Evolutionary conservation across 2,329 filamentous ascomycete genomes (phyloP).

Genomic region (Purpureocillium lavendulum): DNA sequence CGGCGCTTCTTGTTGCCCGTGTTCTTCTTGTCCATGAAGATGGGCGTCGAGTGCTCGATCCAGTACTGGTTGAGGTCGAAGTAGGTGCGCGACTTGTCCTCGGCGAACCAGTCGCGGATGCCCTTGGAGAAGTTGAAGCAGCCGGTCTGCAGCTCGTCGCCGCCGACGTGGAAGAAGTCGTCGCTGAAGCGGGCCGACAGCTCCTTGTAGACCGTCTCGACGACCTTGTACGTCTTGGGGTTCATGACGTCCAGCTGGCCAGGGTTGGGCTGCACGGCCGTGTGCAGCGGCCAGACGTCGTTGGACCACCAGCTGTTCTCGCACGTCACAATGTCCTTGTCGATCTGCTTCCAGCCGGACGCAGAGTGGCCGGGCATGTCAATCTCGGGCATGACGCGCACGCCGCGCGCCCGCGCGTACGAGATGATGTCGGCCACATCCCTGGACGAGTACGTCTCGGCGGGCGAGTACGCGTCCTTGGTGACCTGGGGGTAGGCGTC

Average conservation of each 20-base stretch:
- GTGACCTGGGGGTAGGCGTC: constrained; percentile 41
- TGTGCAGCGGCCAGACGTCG: constrained; percentile 43
- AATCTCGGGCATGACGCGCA: constrained; percentile 48
- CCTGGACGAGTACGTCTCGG: constrained; percentile 34
- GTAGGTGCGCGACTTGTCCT: constrained; percentile 32
- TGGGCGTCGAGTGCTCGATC: constrained; percentile 41
- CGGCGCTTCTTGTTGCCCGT: constrained; percentile 31
- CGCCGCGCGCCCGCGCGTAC: constrained; percentile 41
- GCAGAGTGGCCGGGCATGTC: constrained; percentile 50
- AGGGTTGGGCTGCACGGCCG: constrained; percentile 44
- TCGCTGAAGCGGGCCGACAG: constrained; percentile 41
- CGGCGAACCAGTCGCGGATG: constrained; percentile 39
- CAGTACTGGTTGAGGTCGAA: constrained; percentile 45
- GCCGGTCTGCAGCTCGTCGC: constrained; percentile 40
- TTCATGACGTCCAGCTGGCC: constrained; percentile 48
- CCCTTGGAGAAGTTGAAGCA: constrained; percentile 50
- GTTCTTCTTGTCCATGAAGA: constrained; percentile 27
- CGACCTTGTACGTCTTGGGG: constrained; percentile 45
- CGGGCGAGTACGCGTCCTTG: constrained; percentile 42
- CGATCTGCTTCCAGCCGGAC: constrained; percentile 45
- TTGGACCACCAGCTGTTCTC: constrained; percentile 53
- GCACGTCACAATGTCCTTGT: constrained; percentile 45
- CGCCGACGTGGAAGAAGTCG: constrained; percentile 47
- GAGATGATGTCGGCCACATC: constrained; percentile 34
- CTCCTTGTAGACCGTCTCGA: constrained; percentile 45